A percentile compares a stretch with the other conserved stretches of the same genome.
These are phyloP conservation scores for Plasmodium berghei DNA, from an alignment of 169 alveolate genomes.

Conservation along the genomic window DNA sequence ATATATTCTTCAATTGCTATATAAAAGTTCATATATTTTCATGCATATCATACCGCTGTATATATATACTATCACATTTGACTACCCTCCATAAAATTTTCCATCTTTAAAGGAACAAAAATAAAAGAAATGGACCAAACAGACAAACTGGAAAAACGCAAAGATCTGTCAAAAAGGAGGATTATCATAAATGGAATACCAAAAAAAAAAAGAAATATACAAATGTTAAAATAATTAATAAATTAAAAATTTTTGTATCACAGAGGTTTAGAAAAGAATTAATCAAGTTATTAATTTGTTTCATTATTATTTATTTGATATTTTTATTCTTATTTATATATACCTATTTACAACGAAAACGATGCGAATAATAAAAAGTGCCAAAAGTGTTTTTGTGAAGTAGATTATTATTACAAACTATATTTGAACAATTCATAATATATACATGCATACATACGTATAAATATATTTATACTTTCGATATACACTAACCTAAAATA, in stretches of 20 bases:
- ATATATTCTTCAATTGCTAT: neutral
- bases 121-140: neutral
- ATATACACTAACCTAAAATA: no score
- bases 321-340: constrained; percentile 40
- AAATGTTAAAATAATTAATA: constrained; percentile 11
- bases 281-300: constrained; percentile 46
- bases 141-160: neutral
- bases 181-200: neutral
- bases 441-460: no score
- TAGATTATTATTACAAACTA: no score
- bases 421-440: no score
- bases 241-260: constrained; percentile 28
- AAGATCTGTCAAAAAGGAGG: neutral
- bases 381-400: no score
- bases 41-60: neutral
- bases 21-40: neutral
- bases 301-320: constrained; percentile 40
- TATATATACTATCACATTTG: constrained; percentile 1
- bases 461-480: no score
- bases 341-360: constrained; percentile 40
- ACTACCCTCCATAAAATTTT: neutral
- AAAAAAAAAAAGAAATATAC: neutral
- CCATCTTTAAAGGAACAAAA: no score
- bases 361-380: neutral
- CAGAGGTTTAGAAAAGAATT: constrained; percentile 26